Conservation (phyloP, 164 flowering plant species). For the Chimonanthus salicifolius region DNA sequence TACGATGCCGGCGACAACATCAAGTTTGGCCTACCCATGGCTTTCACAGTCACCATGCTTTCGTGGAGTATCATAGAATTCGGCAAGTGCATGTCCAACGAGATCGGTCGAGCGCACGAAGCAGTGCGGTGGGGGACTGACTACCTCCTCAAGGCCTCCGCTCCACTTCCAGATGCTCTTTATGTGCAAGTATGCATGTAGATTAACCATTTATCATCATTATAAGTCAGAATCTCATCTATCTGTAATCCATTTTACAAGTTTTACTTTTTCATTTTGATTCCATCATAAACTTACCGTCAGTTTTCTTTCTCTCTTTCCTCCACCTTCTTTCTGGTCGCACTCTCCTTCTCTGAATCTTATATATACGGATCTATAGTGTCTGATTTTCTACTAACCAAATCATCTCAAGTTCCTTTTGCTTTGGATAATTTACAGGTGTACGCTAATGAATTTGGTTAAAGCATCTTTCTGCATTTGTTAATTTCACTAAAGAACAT, state of each 20-base stretch:
- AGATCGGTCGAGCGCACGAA: slow-evolving; percentile 48
- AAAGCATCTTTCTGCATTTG: neutral
- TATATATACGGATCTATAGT: too few species aligned
- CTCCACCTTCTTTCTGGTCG: too few species aligned
- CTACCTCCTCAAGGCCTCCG: slow-evolving; percentile 64
- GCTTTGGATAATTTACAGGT: neutral
- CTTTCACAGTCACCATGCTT: slow-evolving; percentile 74
- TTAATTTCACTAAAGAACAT: too few species aligned
- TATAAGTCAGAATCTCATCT: too few species aligned
- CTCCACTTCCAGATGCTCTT: slow-evolving; percentile 42
- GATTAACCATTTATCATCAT: neutral
- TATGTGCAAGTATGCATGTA: slow-evolving; percentile 41
- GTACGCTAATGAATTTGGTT: neutral
- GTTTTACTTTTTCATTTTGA: too few species aligned
- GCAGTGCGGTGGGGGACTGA: slow-evolving; percentile 89
- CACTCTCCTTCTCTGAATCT: too few species aligned
- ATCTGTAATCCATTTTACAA: too few species aligned
- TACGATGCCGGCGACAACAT: slow-evolving; percentile 77
- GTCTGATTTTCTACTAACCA: too few species aligned
- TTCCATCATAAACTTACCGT: too few species aligned
- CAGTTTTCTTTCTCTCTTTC: too few species aligned
- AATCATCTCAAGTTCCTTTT: too few species aligned
- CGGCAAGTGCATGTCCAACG: slow-evolving; percentile 48
- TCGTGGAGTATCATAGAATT: slow-evolving; percentile 84
- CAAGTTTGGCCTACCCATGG: slow-evolving; percentile 72